Conservation (phyloP, 2,329 filamentous ascomycete species). For the Hypoxylon sp. region DNA sequence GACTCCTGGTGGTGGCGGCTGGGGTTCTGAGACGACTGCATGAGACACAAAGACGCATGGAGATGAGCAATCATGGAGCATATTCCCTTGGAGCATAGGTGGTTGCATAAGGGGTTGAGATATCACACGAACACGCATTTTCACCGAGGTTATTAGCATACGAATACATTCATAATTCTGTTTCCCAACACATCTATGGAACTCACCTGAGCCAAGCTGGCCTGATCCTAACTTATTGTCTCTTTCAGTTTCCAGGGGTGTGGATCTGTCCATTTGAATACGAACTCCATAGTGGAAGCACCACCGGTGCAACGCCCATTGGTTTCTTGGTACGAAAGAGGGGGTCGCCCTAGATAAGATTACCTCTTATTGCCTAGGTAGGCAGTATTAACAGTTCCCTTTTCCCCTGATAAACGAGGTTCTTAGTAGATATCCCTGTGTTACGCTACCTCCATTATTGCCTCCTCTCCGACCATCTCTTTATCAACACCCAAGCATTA, state of each 20-base stretch:
- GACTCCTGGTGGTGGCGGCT: constrained; percentile 74
- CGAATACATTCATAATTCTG: not conserved
- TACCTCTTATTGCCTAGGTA: not conserved
- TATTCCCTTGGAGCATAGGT: not conserved
- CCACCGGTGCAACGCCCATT: not conserved
- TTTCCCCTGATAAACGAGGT: not conserved
- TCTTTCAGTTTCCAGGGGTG: not conserved
- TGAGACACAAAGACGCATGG: not conserved
- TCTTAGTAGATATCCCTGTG: not conserved
- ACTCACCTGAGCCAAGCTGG: not conserved
- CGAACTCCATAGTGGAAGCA: not conserved
- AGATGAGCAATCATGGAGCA: constrained; percentile 1
- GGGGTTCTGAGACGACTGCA: constrained; percentile 25
- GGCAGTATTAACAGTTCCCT: not conserved
- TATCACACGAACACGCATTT: not conserved
- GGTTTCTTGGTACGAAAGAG: not conserved
- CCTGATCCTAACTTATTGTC: not conserved
- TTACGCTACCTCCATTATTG: not conserved
- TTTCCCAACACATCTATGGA: not conserved
- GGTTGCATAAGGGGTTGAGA: not conserved
- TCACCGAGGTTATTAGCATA: not conserved
- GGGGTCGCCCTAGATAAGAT: not conserved
- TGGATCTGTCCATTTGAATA: too few relatives aligned
- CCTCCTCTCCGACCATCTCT: not conserved
- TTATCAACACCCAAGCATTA: not conserved